Percentiles rank a stretch among this genome's conserved stretches.
phyloP scores from a whole-genome alignment of 106 monocot genomes.

The Apostasia shenzhenica region DNA sequence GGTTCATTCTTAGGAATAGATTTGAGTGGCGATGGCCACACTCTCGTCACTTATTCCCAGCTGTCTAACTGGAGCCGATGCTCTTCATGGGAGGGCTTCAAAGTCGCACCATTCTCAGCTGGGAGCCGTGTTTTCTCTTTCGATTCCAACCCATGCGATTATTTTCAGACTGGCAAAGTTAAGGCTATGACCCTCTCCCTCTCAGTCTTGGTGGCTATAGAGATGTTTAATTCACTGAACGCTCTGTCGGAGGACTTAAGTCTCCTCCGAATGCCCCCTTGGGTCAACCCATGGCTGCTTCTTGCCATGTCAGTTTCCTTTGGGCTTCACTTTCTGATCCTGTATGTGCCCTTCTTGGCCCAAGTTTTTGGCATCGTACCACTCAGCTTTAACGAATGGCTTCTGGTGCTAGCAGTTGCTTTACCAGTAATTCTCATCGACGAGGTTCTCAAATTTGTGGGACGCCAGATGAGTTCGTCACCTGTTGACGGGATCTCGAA shows the following conservation, averaged over 20 bases:
- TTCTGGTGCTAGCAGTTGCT: slow-evolving; percentile 71
- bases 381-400: slow-evolving; percentile 77
- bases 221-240: slow-evolving; percentile 94
- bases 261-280: slow-evolving; percentile 72
- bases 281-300: slow-evolving; percentile 87
- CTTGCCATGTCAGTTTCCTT: slow-evolving; percentile 81
- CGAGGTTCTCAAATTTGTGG: slow-evolving; percentile 76
- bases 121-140: slow-evolving; percentile 50
- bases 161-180: slow-evolving; percentile 70
- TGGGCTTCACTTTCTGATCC: slow-evolving; percentile 67
- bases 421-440: slow-evolving; percentile 75
- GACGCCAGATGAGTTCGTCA: slow-evolving; percentile 36
- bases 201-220: slow-evolving; percentile 81
- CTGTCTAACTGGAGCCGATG: slow-evolving; percentile 73
- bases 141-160: slow-evolving; percentile 60
- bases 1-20: slow-evolving; percentile 76
- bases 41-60: slow-evolving; percentile 66
- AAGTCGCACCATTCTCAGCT: slow-evolving; percentile 54
- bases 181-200: slow-evolving; percentile 83
- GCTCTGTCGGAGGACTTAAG: slow-evolving; percentile 75
- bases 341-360: slow-evolving; percentile 84
- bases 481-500: slow-evolving; percentile 5
- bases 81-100: slow-evolving; percentile 54
- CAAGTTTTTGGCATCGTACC: slow-evolving; percentile 82
- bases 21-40: slow-evolving; percentile 63